phyloP scores from a whole-genome alignment of 1,284 basidiomycete species.

The Anthracocystis walkeri region DNA sequence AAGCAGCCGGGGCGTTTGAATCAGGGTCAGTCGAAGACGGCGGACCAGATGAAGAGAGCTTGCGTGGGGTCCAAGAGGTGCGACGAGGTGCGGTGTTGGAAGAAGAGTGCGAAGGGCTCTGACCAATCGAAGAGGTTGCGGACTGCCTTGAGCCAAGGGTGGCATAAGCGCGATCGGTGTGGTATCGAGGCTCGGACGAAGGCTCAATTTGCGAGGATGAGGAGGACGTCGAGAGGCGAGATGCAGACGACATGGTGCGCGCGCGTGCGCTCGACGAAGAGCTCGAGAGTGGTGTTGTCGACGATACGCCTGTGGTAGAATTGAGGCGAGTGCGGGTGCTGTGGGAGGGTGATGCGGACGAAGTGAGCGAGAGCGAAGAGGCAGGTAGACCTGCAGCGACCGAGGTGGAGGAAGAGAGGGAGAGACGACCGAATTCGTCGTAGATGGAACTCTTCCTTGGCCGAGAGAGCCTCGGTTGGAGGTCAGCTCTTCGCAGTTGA shows the following conservation, averaged over 20 bases:
- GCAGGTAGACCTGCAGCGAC: slow-evolving; percentile 12
- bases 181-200: slow-evolving; percentile 9
- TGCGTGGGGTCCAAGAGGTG: slow-evolving; percentile 40
- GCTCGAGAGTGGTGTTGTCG: slow-evolving; percentile 16
- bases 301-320: slow-evolving; percentile 25
- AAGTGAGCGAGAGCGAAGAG: slow-evolving; percentile 11
- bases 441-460: slow-evolving; percentile 30
- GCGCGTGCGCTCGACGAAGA: slow-evolving; percentile 24
- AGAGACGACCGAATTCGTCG: slow-evolving; percentile 23
- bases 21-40: slow-evolving; percentile 22
- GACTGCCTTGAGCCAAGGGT: slow-evolving; percentile 23
- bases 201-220: slow-evolving; percentile 12
- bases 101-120: slow-evolving; percentile 12
- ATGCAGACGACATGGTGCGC: slow-evolving; percentile 40
- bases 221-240: slow-evolving; percentile 13
- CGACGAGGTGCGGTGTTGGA: slow-evolving; percentile 22
- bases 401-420: slow-evolving; percentile 19
- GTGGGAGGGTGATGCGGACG: slow-evolving; percentile 10
- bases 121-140: slow-evolving; percentile 9
- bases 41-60: slow-evolving; percentile 12
- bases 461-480: slow-evolving; percentile 18
- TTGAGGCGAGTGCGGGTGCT: slow-evolving; percentile 27
- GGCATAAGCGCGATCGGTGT: slow-evolving; percentile 22
- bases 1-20: slow-evolving; percentile 14
- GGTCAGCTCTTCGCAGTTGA: slow-evolving; percentile 22